Conservation (phyloP, 352 stramenopile species). For the Pythium folliculosum region DNA sequence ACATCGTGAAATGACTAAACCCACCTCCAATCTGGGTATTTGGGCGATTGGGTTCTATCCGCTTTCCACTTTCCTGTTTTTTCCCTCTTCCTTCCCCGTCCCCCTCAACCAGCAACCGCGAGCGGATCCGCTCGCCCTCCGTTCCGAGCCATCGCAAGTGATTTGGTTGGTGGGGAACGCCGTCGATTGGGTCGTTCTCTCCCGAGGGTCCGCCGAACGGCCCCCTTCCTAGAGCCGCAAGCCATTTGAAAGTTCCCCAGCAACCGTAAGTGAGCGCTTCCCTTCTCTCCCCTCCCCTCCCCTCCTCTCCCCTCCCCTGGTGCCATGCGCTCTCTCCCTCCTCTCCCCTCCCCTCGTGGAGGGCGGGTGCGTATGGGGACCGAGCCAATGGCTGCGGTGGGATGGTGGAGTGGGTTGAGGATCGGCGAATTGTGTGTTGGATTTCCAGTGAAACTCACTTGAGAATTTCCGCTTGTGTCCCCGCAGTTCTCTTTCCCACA, state of each 20-base stretch:
- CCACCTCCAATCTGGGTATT: not conserved
- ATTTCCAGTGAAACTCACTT: not conserved
- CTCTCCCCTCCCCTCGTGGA: too few species aligned
- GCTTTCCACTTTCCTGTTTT: not conserved
- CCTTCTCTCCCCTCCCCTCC: not conserved
- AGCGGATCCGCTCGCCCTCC: conserved; percentile 17
- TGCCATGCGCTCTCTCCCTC: conserved; percentile 1
- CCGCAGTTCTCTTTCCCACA: conserved; percentile 5
- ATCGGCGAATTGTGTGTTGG: not conserved
- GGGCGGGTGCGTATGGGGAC: not conserved
- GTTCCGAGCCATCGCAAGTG: conserved; percentile 19
- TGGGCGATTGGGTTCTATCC: conserved; percentile 2
- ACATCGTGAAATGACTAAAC: too few species aligned
- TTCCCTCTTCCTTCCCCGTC: not conserved
- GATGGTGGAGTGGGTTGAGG: not conserved
- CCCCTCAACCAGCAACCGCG: conserved; percentile 18
- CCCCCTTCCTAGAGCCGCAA: conserved; percentile 9
- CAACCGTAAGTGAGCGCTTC: conserved; percentile 29
- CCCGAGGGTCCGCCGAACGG: not conserved
- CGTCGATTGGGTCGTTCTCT: conserved; percentile 34
- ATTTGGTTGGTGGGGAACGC: conserved; percentile 37
- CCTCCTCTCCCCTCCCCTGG: not conserved
- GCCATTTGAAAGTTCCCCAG: conserved; percentile 40
- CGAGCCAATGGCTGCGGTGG: not conserved
- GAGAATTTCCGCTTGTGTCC: conserved; percentile 10